Evolutionary conservation across 805 yeast species (phyloP).

Genomic region (Cyberlindnera euphorbiae): DNA sequence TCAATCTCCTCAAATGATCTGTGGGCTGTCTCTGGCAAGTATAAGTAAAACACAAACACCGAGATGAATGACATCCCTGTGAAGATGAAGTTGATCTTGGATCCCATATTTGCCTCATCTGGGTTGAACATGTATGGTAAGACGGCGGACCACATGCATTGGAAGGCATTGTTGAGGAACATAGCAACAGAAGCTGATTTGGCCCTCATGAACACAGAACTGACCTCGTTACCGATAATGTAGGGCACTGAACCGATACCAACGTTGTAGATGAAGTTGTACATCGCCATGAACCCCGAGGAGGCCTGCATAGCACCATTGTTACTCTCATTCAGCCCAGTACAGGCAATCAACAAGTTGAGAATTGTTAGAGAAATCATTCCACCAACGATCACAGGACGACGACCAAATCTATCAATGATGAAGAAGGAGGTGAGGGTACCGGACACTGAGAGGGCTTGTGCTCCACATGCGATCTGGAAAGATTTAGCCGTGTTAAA

Average conservation of each 20-base stretch:
- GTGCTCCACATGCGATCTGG: constrained; percentile 30
- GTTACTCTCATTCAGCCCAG: constrained; percentile 17
- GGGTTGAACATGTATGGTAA: constrained; percentile 45
- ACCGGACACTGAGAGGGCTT: constrained; percentile 29
- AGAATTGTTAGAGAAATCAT: constrained; percentile 23
- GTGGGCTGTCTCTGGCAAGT: constrained; percentile 49
- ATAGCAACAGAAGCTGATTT: constrained; percentile 32
- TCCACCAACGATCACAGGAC: constrained; percentile 27
- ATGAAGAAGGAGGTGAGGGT: constrained; percentile 28
- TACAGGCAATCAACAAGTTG: constrained; percentile 24
- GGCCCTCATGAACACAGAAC: constrained; percentile 34
- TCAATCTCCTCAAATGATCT: constrained; percentile 55
- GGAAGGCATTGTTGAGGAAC: constrained; percentile 27
- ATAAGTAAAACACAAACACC: constrained; percentile 39
- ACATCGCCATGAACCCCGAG: constrained; percentile 26
- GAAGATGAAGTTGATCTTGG: constrained; percentile 40
- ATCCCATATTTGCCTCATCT: constrained; percentile 35
- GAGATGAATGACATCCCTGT: constrained; percentile 31
- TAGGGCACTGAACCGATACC: constrained; percentile 35
- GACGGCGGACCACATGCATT: constrained; percentile 32
- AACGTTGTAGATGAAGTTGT: constrained; percentile 29
- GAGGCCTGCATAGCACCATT: constrained; percentile 18
- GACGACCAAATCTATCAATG: constrained; percentile 28
- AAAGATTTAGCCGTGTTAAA: constrained; percentile 37
- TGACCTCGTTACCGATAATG: constrained; percentile 31